phyloP scores from a whole-genome alignment of 2,329 filamentous ascomycete genomes.

The Phaeosphaeriaceae sp. region DNA sequence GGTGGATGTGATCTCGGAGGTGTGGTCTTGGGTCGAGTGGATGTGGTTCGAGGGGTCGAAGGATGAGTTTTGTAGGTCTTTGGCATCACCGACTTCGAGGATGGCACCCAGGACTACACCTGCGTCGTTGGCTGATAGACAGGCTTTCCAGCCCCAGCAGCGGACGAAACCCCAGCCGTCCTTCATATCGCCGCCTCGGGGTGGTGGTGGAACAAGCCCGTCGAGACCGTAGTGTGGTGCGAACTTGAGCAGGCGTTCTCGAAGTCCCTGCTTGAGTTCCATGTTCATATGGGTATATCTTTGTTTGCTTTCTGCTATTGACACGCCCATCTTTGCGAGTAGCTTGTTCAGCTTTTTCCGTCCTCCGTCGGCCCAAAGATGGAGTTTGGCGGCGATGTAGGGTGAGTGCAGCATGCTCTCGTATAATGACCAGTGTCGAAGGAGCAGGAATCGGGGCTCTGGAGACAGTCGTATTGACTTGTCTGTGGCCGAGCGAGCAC shows the following conservation, averaged over 20 bases:
- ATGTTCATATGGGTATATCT: conserved; percentile 99
- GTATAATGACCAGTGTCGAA: conserved; percentile 96
- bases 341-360: conserved; percentile 91
- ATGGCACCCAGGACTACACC: conserved; percentile 92
- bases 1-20: conserved; percentile 27
- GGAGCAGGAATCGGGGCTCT: conserved; percentile 89
- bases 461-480: conserved; percentile 90
- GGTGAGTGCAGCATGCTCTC: conserved; percentile 98
- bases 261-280: conserved; percentile 86
- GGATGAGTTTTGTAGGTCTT: conserved; percentile 39
- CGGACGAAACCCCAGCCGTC: conserved; percentile 97
- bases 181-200: conserved; percentile 72
- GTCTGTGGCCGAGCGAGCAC: conserved; percentile 86
- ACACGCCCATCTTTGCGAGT: conserved; percentile 97
- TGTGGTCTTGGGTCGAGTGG: conserved; percentile 31
- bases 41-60: conserved; percentile 40
- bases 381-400: conserved; percentile 87
- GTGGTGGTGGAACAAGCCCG: conserved; percentile 78
- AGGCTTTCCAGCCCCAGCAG: conserved; percentile 97
- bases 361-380: conserved; percentile 92
- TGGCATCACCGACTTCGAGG: conserved; percentile 81
- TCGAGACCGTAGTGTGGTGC: conserved; percentile 93
- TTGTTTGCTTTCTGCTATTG: conserved; percentile 90
- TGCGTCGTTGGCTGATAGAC: conserved; percentile 89
- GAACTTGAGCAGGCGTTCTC: conserved; percentile 87